These are phyloP conservation scores for Scedosporium aurantiacum DNA, from an alignment of 2,329 filamentous ascomycete genomes.

Conservation along the genomic window DNA sequence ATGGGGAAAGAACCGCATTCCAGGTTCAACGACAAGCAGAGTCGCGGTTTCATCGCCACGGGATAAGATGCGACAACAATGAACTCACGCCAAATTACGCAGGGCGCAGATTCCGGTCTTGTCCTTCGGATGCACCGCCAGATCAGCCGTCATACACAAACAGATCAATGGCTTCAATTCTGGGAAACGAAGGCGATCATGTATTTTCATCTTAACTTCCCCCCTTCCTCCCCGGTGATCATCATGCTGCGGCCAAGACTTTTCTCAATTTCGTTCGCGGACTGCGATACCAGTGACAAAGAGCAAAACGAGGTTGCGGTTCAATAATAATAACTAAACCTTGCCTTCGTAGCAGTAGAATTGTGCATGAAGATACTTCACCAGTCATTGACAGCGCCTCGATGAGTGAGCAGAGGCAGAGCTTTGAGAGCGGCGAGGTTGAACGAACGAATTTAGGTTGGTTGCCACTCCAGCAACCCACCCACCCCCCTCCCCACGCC, in stretches of 20 bases:
- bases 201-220: not conserved
- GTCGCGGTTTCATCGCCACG: not conserved
- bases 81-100: not conserved
- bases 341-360: too few species aligned
- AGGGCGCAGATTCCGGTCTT: not conserved
- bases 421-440: not conserved
- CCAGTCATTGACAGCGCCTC: too few species aligned
- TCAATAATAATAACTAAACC: too few species aligned
- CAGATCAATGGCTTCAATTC: not conserved
- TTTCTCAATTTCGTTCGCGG: too few species aligned
- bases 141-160: not conserved
- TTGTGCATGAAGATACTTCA: too few species aligned
- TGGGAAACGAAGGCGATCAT: not conserved
- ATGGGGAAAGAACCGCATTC: not conserved
- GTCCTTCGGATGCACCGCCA: not conserved
- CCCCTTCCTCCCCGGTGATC: not conserved
- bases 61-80: not conserved
- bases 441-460: not conserved
- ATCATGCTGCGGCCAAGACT: not conserved
- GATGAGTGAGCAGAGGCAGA: too few species aligned
- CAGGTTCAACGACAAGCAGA: not conserved
- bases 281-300: too few species aligned
- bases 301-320: too few species aligned
- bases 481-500: not conserved
- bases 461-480: not conserved